A percentile compares a stretch with the other conserved stretches of the same genome.
phyloP scores from a whole-genome alignment of 345 rosid species.

The Camelina laxa region DNA sequence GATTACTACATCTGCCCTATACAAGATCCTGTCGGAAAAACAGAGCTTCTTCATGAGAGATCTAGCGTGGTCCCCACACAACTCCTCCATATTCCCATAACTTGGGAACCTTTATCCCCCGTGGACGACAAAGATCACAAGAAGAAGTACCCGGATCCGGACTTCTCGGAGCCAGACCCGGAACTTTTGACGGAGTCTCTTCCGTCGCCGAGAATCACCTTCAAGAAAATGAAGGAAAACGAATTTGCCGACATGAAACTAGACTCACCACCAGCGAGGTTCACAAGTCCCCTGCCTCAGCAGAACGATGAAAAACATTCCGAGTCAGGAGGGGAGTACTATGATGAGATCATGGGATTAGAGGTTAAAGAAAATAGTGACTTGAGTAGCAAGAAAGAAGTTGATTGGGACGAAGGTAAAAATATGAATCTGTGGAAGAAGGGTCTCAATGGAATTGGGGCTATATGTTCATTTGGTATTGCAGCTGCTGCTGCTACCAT shows the following conservation, averaged over 20 bases:
- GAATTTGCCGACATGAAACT: constrained; percentile 97
- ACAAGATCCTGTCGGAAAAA: constrained; percentile 37
- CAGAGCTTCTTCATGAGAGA: constrained; percentile 44
- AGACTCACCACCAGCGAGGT: constrained; percentile 66
- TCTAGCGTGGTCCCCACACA: constrained; percentile 49
- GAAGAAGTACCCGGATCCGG: constrained; percentile 59
- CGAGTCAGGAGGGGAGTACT: constrained; percentile 10
- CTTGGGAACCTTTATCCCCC: constrained; percentile 56
- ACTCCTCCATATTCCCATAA: constrained; percentile 65
- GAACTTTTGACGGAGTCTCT: constrained; percentile 40
- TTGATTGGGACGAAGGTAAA: constrained; percentile 47
- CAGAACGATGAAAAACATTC: constrained; percentile 18
- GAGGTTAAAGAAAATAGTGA: constrained; percentile 26
- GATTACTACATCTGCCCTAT: constrained; percentile 75
- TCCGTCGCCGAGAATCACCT: constrained; percentile 79
- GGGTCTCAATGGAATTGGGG: constrained; percentile 90
- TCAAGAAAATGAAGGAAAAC: constrained; percentile 78
- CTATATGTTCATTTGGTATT: constrained; percentile 90
- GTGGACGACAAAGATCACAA: constrained; percentile 40
- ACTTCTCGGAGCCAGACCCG: constrained; percentile 41
- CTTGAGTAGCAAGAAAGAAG: constrained; percentile 31
- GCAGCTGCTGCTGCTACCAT: constrained; percentile 87
- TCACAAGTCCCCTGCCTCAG: constrained; percentile 18
- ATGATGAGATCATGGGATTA: constrained; percentile 9
- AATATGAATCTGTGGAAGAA: constrained; percentile 70